phyloP scores from a whole-genome alignment of 345 rosid species.

The Euphorbia peplus region DNA sequence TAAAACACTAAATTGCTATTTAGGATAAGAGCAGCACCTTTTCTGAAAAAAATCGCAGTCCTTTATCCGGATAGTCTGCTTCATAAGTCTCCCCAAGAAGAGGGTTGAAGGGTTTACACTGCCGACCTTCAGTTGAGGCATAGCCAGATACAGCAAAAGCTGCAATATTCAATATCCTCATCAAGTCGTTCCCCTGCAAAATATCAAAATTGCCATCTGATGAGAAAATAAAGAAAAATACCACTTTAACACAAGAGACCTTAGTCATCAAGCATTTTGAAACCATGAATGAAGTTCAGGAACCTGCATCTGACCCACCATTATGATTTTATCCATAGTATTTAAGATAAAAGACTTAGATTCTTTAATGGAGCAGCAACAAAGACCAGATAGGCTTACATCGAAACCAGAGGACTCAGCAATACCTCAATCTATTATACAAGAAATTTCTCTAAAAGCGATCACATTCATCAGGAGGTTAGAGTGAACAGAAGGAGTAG shows the following conservation, averaged over 20 bases:
- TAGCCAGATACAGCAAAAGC: conserved; percentile 99
- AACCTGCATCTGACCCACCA: not conserved
- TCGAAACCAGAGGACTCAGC: conserved; percentile 2
- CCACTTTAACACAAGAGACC: not conserved
- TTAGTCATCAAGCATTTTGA: not conserved
- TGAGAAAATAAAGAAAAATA: not conserved
- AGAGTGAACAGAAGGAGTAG: not conserved
- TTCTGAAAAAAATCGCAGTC: conserved; percentile 91
- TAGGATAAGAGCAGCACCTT: conserved; percentile 44
- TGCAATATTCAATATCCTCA: conserved; percentile 88
- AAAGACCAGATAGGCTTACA: conserved; percentile 1
- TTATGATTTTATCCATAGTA: not conserved
- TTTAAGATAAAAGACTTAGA: not conserved
- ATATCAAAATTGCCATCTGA: conserved; percentile 18
- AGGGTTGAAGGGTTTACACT: conserved; percentile 98
- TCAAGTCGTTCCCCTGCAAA: conserved; percentile 86
- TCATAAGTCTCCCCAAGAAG: conserved; percentile 98
- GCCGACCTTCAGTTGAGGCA: conserved; percentile 97
- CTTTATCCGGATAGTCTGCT: conserved; percentile 99
- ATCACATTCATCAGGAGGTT: not conserved
- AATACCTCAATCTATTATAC: not conserved
- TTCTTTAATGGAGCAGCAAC: not conserved
- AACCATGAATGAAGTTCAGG: not conserved
- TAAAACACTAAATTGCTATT: not conserved
- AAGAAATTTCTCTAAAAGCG: not conserved